phyloP scores from a whole-genome alignment of 805 yeast genomes.

The Debaryomyces hansenii region DNA sequence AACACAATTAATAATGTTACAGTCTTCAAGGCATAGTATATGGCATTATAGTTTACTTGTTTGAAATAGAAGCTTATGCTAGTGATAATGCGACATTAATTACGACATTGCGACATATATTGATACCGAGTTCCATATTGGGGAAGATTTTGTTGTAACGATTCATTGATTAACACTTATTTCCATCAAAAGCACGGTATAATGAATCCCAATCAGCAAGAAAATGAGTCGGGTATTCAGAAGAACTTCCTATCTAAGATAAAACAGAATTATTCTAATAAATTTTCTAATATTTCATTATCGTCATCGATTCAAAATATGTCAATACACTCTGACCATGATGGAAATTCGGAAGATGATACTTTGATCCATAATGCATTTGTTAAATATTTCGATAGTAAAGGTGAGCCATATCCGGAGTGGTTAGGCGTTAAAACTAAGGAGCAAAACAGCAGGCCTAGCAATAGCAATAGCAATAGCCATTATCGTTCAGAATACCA shows the following conservation, averaged over 20 bases:
- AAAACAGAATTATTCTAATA: conserved; percentile 36
- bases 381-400: conserved; percentile 35
- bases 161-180: no score
- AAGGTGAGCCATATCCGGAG: conserved; percentile 38
- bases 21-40: no score
- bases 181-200: background rate
- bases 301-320: conserved; percentile 18
- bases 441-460: conserved; percentile 1
- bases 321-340: conserved; percentile 29
- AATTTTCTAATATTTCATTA: conserved; percentile 37
- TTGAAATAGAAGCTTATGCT: no score
- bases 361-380: conserved; percentile 46
- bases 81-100: no score
- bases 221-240: background rate
- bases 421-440: conserved; percentile 38
- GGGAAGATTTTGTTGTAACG: no score
- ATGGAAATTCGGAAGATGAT: conserved; percentile 37
- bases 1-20: no score
- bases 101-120: background rate
- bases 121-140: background rate
- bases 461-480: conserved; percentile 5
- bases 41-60: no score
- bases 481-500: conserved; percentile 16
- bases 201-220: background rate
- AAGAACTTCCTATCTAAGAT: conserved; percentile 30